Conservation (phyloP, 345 rosid genomes). For the Eucalyptus grandis region DNA sequence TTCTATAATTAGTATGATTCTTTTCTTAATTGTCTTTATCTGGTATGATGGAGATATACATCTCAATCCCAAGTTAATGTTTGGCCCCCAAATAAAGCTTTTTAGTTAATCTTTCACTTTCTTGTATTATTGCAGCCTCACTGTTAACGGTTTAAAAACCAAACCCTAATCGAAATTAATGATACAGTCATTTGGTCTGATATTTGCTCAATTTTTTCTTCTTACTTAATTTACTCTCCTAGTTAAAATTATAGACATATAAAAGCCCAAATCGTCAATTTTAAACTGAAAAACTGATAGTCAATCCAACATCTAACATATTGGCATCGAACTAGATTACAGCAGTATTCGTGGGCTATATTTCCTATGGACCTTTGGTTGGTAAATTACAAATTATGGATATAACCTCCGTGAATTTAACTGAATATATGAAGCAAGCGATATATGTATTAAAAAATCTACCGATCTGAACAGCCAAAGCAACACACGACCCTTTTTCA, state of each 20-base stretch:
- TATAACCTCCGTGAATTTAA: background rate
- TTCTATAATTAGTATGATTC: background rate
- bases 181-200: background rate
- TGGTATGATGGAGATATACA: background rate
- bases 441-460: background rate
- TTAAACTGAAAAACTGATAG: background rate
- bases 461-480: background rate
- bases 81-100: background rate
- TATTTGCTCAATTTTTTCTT: background rate
- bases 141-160: background rate
- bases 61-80: background rate
- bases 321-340: background rate
- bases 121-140: background rate
- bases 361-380: background rate
- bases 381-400: background rate
- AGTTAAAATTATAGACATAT: background rate
- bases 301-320: background rate
- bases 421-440: rapidly evolving
- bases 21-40: background rate
- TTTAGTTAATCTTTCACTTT: background rate
- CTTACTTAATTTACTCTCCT: background rate
- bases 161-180: background rate
- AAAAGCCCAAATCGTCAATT: background rate
- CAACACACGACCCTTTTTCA: background rate
- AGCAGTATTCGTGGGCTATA: background rate